Evolutionary conservation across 2,329 filamentous ascomycete genomes (phyloP), one percentile per base, ranked within the genome.

Genomic region (Immersiporthe knoxdaviesiana): DNA sequence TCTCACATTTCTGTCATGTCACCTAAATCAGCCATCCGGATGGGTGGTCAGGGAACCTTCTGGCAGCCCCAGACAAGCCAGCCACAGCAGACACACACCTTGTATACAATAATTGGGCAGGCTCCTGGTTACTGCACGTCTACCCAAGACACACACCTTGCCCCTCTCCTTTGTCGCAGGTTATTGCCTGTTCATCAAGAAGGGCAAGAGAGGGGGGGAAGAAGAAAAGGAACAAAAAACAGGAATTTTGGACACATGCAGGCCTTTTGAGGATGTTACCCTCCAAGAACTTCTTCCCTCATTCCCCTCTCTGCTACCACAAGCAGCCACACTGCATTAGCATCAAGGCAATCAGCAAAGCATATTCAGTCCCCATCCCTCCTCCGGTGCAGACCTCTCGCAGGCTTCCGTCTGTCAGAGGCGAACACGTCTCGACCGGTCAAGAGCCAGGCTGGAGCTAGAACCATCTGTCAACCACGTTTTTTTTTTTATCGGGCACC

Each of bases 401-500:
- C 69, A 63, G 30, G 47, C 59, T 32, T 67, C 67, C 32, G 60
- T 69, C 64, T 61, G 64, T 67, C 47, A 67, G 52, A 59, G n/a
- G 60, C 64, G 50, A 35, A 67, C 69, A 69, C 56, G 59, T 64
- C 67, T 69, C 54, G 14, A 60, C 65, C 68, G 52, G 63, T 63
- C 44, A 18, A 30, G 18, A 27, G n/a, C n/a, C 30, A 35, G 21
- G 11, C 30, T 27, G 47, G 37, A 60, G 65, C 67, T 62, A 27
- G 59, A 16, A 50, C 44, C 30, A 50, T 58, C 63, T 47, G 67
- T 71, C 63, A 67, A 67, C 56, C 67, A 65, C 60, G 64, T 64
- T 67, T 69, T 58, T 37, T 21, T 8, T 35, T 8, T 39, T 10
- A 7, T n/a, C 7, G 44, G 44, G 32, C 30, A 24, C 3, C 44